phyloP scores from a whole-genome alignment of 2,329 filamentous ascomycete species.

The Alternaria brassicae region DNA sequence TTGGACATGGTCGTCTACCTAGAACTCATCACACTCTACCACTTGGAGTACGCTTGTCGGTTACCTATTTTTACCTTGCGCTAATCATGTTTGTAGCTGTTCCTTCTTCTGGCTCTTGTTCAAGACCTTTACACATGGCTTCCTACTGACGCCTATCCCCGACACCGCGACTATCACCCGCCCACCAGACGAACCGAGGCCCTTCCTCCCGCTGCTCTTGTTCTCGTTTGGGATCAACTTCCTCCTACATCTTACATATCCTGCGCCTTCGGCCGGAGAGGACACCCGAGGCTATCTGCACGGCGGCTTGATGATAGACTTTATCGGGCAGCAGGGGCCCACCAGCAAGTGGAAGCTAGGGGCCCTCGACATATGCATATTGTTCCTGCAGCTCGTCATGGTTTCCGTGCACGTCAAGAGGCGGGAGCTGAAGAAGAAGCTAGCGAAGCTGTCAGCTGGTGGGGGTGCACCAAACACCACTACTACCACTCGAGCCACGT shows the following conservation, averaged over 20 bases:
- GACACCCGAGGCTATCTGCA: slow-evolving; percentile 64
- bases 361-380: slow-evolving; percentile 61
- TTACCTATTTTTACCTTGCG: not conserved
- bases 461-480: slow-evolving; percentile 16
- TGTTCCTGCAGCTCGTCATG: slow-evolving; percentile 64
- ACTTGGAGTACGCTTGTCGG: slow-evolving; percentile 64
- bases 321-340: slow-evolving; percentile 67
- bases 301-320: slow-evolving; percentile 69
- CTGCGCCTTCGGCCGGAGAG: slow-evolving; percentile 55
- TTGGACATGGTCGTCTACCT: slow-evolving; percentile 68
- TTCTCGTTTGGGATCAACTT: slow-evolving; percentile 64
- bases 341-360: slow-evolving; percentile 61
- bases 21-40: slow-evolving; percentile 67
- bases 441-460: slow-evolving; percentile 35
- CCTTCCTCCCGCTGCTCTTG: slow-evolving; percentile 63
- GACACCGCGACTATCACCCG: slow-evolving; percentile 53
- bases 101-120: slow-evolving; percentile 64
- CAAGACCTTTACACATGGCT: slow-evolving; percentile 63
- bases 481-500: slow-evolving; percentile 11
- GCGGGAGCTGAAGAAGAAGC: slow-evolving; percentile 55
- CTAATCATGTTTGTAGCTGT: slow-evolving; percentile 53
- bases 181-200: slow-evolving; percentile 58
- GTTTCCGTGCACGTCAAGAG: slow-evolving; percentile 62
- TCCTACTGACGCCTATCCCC: slow-evolving; percentile 66
- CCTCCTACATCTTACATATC: slow-evolving; percentile 57